Evolutionary conservation across 2,329 filamentous ascomycete species (phyloP).

Genomic region (Grosmannia clavigera): DNA sequence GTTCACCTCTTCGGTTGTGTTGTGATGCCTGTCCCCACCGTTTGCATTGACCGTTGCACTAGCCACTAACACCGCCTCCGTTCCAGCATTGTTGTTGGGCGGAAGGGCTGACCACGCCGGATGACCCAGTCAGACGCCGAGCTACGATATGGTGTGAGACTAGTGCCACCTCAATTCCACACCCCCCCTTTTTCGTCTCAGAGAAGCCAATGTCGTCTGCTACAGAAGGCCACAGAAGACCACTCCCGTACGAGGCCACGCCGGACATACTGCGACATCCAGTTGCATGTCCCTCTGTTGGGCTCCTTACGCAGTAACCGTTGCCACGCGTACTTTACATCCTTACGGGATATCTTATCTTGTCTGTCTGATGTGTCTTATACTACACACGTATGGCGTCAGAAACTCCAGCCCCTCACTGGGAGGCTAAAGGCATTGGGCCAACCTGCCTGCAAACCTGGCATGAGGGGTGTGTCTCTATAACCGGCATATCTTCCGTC

Average conservation of each 20-base stretch:
- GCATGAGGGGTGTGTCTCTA: not conserved
- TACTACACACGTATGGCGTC: not conserved
- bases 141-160: not conserved
- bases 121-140: not conserved
- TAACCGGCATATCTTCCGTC: not conserved
- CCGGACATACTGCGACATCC: not conserved
- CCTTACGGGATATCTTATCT: not conserved
- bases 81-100: not conserved
- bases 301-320: not conserved
- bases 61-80: not conserved
- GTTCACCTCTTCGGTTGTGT: too few species aligned
- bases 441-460: not conserved
- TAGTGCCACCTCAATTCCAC: not conserved
- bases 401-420: not conserved
- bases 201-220: not conserved
- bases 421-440: not conserved
- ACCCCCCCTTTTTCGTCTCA: not conserved
- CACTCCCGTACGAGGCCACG: not conserved
- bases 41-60: not conserved
- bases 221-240: not conserved
- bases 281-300: not conserved
- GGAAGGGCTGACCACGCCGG: not conserved
- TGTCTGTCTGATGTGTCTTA: not conserved
- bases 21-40: not conserved
- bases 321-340: not conserved